Conservation (phyloP, 805 yeast genomes). For the Pichia nanzhaoensis region DNA sequence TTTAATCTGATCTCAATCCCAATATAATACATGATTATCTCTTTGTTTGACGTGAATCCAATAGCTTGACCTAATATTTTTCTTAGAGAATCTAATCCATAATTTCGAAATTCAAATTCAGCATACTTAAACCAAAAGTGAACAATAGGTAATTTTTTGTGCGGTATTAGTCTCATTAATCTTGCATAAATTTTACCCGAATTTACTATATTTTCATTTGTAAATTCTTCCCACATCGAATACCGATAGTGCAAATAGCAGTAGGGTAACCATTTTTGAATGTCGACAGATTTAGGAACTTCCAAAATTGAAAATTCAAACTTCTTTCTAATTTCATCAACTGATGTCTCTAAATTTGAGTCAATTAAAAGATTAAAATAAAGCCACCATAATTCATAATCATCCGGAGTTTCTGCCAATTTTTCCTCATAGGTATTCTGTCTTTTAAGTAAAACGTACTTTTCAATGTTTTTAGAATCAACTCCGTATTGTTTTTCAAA, state of each 20-base stretch:
- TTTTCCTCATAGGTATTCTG: slow-evolving; percentile 46
- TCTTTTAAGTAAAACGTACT: slow-evolving; percentile 47
- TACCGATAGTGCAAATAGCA: slow-evolving; percentile 65
- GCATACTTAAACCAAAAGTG: slow-evolving; percentile 69
- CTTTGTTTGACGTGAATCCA: slow-evolving; percentile 58
- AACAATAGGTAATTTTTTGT: slow-evolving; percentile 54
- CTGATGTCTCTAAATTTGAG: slow-evolving; percentile 15
- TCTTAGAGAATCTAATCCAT: slow-evolving; percentile 47
- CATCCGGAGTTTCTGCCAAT: slow-evolving; percentile 40
- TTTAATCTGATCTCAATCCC: slow-evolving; percentile 58
- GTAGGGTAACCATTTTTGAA: slow-evolving; percentile 56
- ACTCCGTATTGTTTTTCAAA: slow-evolving; percentile 63
- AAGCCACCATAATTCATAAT: slow-evolving; percentile 82
- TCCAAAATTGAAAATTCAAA: slow-evolving; percentile 40
- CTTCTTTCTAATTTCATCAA: slow-evolving; percentile 28
- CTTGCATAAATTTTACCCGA: slow-evolving; percentile 48
- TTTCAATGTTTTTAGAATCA: slow-evolving; percentile 43
- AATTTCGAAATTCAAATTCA: slow-evolving; percentile 66
- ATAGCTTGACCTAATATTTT: slow-evolving; percentile 65
- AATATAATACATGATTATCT: slow-evolving; percentile 59
- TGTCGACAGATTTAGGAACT: slow-evolving; percentile 32
- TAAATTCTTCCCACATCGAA: slow-evolving; percentile 54
- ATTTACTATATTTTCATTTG: slow-evolving; percentile 32
- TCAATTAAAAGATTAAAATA: slow-evolving; percentile 48
- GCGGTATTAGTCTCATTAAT: slow-evolving; percentile 48